Conservation (phyloP, 2,329 filamentous ascomycete genomes). For the Arthrobotrys pseudoclavata region DNA sequence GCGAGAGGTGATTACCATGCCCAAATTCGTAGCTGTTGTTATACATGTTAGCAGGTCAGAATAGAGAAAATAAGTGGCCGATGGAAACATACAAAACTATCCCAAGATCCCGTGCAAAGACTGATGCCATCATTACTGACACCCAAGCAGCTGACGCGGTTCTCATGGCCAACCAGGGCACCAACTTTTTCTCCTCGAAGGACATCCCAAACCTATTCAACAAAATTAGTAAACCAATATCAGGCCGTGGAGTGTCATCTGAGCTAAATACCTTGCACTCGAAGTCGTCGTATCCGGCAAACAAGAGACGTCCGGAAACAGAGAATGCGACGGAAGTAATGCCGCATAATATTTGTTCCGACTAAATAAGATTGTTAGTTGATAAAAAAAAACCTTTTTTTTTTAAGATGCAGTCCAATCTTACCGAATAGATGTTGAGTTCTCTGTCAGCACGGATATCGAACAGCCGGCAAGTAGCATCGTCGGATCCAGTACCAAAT, state of each 20-base stretch:
- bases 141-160: slow-evolving; percentile 97
- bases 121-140: slow-evolving; percentile 99
- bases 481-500: slow-evolving; percentile 97
- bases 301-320: slow-evolving; percentile 92
- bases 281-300: slow-evolving; percentile 98
- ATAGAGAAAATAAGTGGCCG: not conserved
- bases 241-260: not conserved
- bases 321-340: slow-evolving; percentile 99
- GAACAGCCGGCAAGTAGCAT: slow-evolving; percentile 96
- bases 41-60: slow-evolving; percentile 64
- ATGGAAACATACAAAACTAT: slow-evolving; percentile 83
- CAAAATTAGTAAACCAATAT: slow-evolving; percentile 14
- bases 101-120: slow-evolving; percentile 99
- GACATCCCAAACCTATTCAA: slow-evolving; percentile 91
- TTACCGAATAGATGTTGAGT: slow-evolving; percentile 77
- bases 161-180: slow-evolving; percentile 96
- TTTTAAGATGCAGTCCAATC: slow-evolving; percentile 62
- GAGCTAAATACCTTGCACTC: slow-evolving; percentile 91
- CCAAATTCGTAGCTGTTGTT: slow-evolving; percentile 83
- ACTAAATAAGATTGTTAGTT: slow-evolving; percentile 71
- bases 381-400: not conserved
- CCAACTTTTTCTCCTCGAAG: slow-evolving; percentile 97
- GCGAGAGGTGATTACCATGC: slow-evolving; percentile 69
- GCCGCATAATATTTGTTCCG: slow-evolving; percentile 95
- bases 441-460: slow-evolving; percentile 95